These are phyloP conservation scores for Trichophyton simii DNA, from an alignment of 2,329 filamentous ascomycete species.

Conservation along the genomic window DNA sequence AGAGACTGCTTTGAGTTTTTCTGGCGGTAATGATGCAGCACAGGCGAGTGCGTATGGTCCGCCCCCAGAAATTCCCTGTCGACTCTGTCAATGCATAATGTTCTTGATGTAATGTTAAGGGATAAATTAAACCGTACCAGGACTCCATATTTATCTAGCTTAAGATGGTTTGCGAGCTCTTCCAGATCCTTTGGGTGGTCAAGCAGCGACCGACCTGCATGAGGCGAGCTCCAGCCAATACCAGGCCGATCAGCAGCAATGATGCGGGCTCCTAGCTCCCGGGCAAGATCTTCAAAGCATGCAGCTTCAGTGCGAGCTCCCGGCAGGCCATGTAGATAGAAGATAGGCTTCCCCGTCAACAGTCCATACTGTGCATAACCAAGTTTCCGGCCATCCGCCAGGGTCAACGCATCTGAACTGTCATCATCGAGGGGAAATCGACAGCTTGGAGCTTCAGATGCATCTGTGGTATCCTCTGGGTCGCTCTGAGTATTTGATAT, in stretches of 20 bases:
- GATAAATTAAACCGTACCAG: conserved; percentile 19
- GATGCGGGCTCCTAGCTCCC: conserved; percentile 27
- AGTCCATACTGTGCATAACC: conserved; percentile 33
- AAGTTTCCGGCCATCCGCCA: conserved; percentile 26
- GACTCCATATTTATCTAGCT: conserved; percentile 31
- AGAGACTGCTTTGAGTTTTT: conserved; percentile 26
- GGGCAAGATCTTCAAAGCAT: conserved; percentile 23
- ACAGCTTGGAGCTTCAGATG: background rate
- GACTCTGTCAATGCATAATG: conserved; percentile 12
- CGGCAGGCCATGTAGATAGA: conserved; percentile 35
- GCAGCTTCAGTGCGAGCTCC: conserved; percentile 32
- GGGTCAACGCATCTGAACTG: conserved; percentile 20
- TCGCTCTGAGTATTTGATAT: background rate
- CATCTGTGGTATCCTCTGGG: background rate
- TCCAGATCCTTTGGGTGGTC: conserved; percentile 35
- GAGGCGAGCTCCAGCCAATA: conserved; percentile 29
- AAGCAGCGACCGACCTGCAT: conserved; percentile 27
- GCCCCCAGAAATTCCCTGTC: conserved; percentile 35
- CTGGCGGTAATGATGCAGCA: conserved; percentile 26
- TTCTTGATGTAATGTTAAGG: background rate
- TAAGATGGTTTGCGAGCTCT: conserved; percentile 30
- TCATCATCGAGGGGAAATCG: conserved; percentile 14
- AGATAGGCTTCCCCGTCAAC: conserved; percentile 21
- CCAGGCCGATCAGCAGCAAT: conserved; percentile 35
- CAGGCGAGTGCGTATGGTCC: conserved; percentile 39